These are phyloP conservation scores for Lentinula raphanica DNA, from an alignment of 768 basidiomycete genomes.

Conservation along the genomic window DNA sequence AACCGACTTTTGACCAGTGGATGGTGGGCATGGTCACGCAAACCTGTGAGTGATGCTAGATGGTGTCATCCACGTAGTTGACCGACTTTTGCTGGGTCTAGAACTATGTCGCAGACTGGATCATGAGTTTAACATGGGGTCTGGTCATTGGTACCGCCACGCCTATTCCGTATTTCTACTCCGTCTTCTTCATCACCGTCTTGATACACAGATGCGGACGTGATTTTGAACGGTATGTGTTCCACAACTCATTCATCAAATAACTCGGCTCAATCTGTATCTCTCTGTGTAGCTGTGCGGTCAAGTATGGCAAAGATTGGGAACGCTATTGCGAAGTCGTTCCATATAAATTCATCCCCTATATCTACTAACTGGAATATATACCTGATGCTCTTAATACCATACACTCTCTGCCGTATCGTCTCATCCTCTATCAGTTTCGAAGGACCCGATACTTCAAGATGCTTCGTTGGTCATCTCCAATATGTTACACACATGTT, in stretches of 20 bases:
- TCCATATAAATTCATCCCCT: constrained; percentile 87
- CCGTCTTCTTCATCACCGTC: constrained; percentile 91
- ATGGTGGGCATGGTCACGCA: constrained; percentile 92
- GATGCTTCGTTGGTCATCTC: too few relatives aligned
- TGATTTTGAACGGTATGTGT: constrained; percentile 87
- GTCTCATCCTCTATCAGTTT: too few relatives aligned
- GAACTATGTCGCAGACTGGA: constrained; percentile 96
- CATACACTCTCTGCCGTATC: not conserved
- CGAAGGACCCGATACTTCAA: too few relatives aligned
- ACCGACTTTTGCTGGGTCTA: constrained; percentile 24
- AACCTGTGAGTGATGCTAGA: constrained; percentile 83
- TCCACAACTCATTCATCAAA: not conserved
- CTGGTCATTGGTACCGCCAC: constrained; percentile 68
- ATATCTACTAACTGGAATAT: constrained; percentile 55
- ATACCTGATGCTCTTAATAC: constrained; percentile 1
- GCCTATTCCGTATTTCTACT: constrained; percentile 94
- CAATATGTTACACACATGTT: too few relatives aligned
- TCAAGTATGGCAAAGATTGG: constrained; percentile 96
- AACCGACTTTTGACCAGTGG: constrained; percentile 89
- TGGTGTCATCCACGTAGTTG: too few relatives aligned
- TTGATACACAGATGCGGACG: constrained; percentile 87
- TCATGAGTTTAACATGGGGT: constrained; percentile 82
- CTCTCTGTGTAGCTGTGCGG: constrained; percentile 51
- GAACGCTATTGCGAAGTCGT: constrained; percentile 84
- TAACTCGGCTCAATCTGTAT: not conserved